A percentile compares a stretch with the other conserved stretches of the same genome.
phyloP scores from a whole-genome alignment of 2,329 filamentous ascomycete genomes.

The Colletotrichum chlorophyti region DNA sequence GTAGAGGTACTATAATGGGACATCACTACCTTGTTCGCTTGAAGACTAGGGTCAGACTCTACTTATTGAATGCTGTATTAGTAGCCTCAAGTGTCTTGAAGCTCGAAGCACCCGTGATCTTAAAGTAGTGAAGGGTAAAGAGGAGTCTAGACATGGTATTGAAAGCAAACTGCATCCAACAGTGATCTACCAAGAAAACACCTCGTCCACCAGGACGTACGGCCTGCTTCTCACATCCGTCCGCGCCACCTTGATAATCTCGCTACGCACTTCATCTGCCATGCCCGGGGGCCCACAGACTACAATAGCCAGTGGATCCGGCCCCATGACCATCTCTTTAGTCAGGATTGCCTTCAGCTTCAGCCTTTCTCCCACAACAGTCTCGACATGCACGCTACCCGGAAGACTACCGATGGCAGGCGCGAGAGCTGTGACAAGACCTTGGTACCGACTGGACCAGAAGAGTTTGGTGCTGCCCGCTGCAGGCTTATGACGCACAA shows the following conservation, averaged over 20 bases:
- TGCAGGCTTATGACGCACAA: not conserved
- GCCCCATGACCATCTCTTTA: not conserved
- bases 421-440: not conserved
- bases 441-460: slow-evolving; percentile 7
- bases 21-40: no score
- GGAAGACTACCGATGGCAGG: slow-evolving; percentile 7
- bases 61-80: no score
- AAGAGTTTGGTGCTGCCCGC: not conserved
- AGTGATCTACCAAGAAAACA: slow-evolving; percentile 28
- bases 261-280: slow-evolving; percentile 28
- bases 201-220: slow-evolving; percentile 30
- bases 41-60: no score
- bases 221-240: not conserved
- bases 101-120: no score
- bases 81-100: no score
- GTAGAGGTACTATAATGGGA: no score
- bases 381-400: slow-evolving; percentile 10
- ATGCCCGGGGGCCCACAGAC: slow-evolving; percentile 30
- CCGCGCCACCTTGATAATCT: slow-evolving; percentile 19
- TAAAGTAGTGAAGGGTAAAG: no score
- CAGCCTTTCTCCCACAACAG: slow-evolving; percentile 11
- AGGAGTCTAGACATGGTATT: no score
- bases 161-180: not conserved
- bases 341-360: not conserved
- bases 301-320: slow-evolving; percentile 17